Base-by-base conservation (phyloP, 2,329 filamentous ascomycete genomes). In the Pyricularia grisea region DNA sequence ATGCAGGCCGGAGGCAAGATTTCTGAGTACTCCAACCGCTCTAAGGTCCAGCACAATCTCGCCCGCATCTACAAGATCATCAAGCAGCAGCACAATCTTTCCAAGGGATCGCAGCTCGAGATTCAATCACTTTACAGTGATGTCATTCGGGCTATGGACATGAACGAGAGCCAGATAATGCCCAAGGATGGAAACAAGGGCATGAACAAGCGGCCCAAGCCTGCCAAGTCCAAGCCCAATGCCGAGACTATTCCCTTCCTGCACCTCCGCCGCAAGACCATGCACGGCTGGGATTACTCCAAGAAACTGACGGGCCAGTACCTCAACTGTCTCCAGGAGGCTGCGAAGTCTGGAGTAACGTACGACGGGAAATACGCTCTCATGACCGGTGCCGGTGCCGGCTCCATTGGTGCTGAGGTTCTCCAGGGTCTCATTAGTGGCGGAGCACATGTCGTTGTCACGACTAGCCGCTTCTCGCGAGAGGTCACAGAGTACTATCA, bases 401-500 rank as follows among this genome's bases (percentile, higher is more conserved):
- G 96, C 64, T 99, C 95, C 67, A 99, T 99, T 74, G 95, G 95
- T 78, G 95, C 95, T 50, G 95, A 98, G 75, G 95, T 99, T 68
- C 86, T 99, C 17, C 94, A 97, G 80, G 95, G 95, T 70, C 85
- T 99, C 72, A 93, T 99, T 79, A 97, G 93, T 76, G 95, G 96
- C 81, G 95, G 95, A 77, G 95, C 95, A 73, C 96, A 95, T 84
- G 96, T 99, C 60, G 84, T 98, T 68, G 96, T 99, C 70, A 99
- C 95, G 17, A 99, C 95, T 23, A 97, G 92, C 76, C 90, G 95
- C 74, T 99, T 95, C 85, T 99, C 95, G 20, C 92, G 93, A 65
- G 92, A 97, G 79, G 95, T 99, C 69, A 99, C 95, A 6, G 95
- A 99, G 82, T 99, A 98, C 83, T 99, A 99, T 82, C 95, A 99